phyloP scores from a whole-genome alignment of 345 rosid genomes.

The Citrus trifoliata region DNA sequence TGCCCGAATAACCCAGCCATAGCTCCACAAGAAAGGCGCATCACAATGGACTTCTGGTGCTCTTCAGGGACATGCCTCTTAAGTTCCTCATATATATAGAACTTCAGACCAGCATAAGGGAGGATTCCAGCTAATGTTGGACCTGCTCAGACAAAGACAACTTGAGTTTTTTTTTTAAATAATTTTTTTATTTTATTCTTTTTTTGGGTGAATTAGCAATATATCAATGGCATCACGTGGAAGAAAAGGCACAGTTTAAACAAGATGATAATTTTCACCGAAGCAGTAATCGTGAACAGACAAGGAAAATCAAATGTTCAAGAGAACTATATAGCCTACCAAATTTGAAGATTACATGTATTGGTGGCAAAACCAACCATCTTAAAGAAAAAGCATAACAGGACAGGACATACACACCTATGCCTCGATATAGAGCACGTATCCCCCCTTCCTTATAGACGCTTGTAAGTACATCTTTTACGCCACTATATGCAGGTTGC shows the following conservation, averaged over 20 bases:
- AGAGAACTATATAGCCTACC: not conserved
- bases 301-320: constrained; percentile 1
- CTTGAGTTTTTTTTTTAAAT: too few relatives aligned
- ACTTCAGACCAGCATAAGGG: constrained; percentile 94
- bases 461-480: constrained; percentile 65
- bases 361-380: not conserved
- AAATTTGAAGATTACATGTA: not conserved
- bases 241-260: not conserved
- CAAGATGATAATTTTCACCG: not conserved
- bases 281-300: not conserved
- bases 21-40: constrained; percentile 97
- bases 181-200: too few relatives aligned
- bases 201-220: constrained; percentile 8
- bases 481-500: constrained; percentile 65
- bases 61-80: constrained; percentile 94
- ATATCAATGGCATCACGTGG: not conserved
- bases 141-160: constrained; percentile 43
- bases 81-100: constrained; percentile 85
- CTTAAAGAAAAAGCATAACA: not conserved
- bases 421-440: constrained; percentile 81
- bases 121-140: constrained; percentile 90
- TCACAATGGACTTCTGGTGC: constrained; percentile 72
- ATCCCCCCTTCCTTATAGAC: constrained; percentile 84
- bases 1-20: constrained; percentile 94
- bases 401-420: constrained; percentile 50